These are phyloP conservation scores for Vitis amurensis DNA, from an alignment of 164 flowering plant genomes.

Conservation along the genomic window DNA sequence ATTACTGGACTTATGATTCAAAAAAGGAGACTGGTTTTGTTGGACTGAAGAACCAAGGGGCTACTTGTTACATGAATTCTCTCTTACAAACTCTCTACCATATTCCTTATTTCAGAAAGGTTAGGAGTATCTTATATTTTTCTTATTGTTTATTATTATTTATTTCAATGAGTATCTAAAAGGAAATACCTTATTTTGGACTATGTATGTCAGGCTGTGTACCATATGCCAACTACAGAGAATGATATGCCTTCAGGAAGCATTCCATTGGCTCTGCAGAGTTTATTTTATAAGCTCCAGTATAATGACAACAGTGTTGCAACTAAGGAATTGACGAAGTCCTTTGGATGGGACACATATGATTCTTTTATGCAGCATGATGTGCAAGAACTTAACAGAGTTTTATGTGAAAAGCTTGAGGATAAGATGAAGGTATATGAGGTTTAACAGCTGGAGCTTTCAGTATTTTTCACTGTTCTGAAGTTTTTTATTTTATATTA, in stretches of 20 bases:
- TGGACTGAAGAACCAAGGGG: conserved; percentile 96
- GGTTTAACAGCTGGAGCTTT: background rate
- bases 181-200: conserved; percentile 4
- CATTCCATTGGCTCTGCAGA: conserved; percentile 89
- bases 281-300: conserved; percentile 92
- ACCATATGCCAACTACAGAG: conserved; percentile 97
- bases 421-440: conserved; percentile 84
- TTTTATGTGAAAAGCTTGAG: conserved; percentile 88
- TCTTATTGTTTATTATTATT: background rate
- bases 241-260: conserved; percentile 91
- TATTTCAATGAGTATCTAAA: background rate
- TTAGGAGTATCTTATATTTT: conserved; percentile 17
- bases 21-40: conserved; percentile 96
- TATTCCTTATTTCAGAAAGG: conserved; percentile 92
- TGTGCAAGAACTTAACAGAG: conserved; percentile 93
- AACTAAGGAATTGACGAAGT: conserved; percentile 90
- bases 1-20: conserved; percentile 87
- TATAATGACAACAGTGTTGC: conserved; percentile 88
- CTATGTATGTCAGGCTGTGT: conserved; percentile 68
- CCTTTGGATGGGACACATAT: conserved; percentile 97
- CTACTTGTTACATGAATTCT: conserved; percentile 98
- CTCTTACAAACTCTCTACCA: conserved; percentile 87
- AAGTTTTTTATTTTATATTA: conserved; percentile 1
- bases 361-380: conserved; percentile 98
- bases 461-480: background rate